A percentile compares a stretch with the other conserved stretches of the same genome.
These are phyloP conservation scores for Entelexis paramagnoliae DNA, from an alignment of 1,139 yeast genomes.

Conservation along the genomic window DNA sequence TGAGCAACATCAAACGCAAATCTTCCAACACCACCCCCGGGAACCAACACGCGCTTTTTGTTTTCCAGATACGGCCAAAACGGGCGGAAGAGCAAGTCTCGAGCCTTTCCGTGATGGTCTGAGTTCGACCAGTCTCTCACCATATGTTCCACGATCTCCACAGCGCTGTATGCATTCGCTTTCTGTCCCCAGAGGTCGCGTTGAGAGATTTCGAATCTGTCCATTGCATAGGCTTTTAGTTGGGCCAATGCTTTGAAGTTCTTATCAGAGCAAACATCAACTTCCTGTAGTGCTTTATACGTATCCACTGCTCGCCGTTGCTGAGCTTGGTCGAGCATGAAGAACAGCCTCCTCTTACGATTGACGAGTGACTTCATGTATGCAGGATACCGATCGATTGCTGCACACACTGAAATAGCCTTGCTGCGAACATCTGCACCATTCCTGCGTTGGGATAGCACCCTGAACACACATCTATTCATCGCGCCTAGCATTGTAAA, in stretches of 20 bases:
- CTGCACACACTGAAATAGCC: neutral
- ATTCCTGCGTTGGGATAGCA: slow-evolving; percentile 1
- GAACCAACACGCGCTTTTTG: slow-evolving; percentile 16
- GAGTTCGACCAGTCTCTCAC: slow-evolving; percentile 59
- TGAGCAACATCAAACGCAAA: slow-evolving; percentile 14
- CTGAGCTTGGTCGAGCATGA: slow-evolving; percentile 17
- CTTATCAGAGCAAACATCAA: slow-evolving; percentile 6
- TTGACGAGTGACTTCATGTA: slow-evolving; percentile 4
- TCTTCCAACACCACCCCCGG: slow-evolving; percentile 24
- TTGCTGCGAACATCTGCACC: neutral
- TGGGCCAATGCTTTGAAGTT: slow-evolving; percentile 30
- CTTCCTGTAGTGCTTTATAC: slow-evolving; percentile 12
- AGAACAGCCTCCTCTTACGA: slow-evolving; percentile 18
- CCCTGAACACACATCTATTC: neutral
- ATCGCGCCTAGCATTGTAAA: neutral
- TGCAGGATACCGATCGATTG: slow-evolving; percentile 12
- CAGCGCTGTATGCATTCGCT: slow-evolving; percentile 42
- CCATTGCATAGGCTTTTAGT: slow-evolving; percentile 38
- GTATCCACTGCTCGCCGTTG: slow-evolving; percentile 13
- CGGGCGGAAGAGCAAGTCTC: slow-evolving; percentile 45
- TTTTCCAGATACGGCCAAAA: slow-evolving; percentile 34
- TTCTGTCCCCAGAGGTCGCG: slow-evolving; percentile 32
- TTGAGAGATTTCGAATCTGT: slow-evolving; percentile 34
- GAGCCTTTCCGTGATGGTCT: slow-evolving; percentile 36
- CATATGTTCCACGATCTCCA: slow-evolving; percentile 63